phyloP scores from a whole-genome alignment of 2,329 filamentous ascomycete species.

The Uncinocarpus reesii region DNA sequence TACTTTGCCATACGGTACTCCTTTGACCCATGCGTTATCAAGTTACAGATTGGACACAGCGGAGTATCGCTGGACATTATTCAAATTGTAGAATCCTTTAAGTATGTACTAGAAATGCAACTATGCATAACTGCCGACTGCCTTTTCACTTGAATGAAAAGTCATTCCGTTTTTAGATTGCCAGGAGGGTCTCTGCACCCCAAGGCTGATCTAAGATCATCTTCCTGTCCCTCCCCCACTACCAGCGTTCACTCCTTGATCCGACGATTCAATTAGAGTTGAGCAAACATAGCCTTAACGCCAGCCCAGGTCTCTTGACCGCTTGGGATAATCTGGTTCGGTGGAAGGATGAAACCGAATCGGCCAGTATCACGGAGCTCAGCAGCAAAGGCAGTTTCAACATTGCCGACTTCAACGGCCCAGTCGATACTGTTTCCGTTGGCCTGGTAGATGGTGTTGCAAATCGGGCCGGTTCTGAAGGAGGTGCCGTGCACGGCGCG shows the following conservation, averaged over 20 bases:
- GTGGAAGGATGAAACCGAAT: constrained; percentile 42
- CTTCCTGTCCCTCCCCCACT: neutral
- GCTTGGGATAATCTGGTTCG: constrained; percentile 40
- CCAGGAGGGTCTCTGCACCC: too few species aligned
- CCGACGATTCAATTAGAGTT: neutral
- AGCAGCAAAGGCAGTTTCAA: constrained; percentile 40
- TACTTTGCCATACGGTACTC: too few species aligned
- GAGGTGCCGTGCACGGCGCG: constrained; percentile 43
- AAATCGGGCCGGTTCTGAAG: constrained; percentile 41
- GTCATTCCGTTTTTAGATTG: neutral
- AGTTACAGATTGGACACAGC: too few species aligned
- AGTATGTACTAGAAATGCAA: neutral
- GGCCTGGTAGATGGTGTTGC: constrained; percentile 52
- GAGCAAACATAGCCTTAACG: constrained; percentile 17
- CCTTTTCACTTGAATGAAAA: neutral
- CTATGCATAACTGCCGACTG: neutral
- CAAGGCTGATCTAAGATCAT: too few species aligned
- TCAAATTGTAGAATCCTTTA: neutral
- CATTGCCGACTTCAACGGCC: constrained; percentile 34
- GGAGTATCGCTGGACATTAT: too few species aligned
- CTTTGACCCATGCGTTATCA: too few species aligned
- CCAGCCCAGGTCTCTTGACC: constrained; percentile 41
- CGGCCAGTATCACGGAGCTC: constrained; percentile 43
- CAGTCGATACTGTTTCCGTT: constrained; percentile 35
- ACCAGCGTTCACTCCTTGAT: neutral